Conservation (phyloP, 2,329 filamentous ascomycete genomes). For the Clarireedia homoeocarpa region DNA sequence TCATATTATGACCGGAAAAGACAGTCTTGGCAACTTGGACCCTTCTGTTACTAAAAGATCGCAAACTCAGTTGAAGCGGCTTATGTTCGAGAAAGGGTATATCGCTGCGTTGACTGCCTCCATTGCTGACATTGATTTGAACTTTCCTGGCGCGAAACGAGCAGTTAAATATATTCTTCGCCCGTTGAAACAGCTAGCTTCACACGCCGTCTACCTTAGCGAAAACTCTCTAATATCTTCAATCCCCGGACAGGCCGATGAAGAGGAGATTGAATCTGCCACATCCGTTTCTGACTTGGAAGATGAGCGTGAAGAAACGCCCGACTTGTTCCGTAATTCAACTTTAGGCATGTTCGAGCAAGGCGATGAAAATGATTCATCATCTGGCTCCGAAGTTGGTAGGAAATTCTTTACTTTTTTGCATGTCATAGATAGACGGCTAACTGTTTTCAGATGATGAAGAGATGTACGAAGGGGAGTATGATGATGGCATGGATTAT, state of each 20-base stretch:
- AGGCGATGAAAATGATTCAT: slow-evolving; percentile 71
- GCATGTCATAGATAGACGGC: not conserved
- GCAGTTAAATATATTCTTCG: slow-evolving; percentile 95
- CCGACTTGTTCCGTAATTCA: slow-evolving; percentile 93
- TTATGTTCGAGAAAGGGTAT: slow-evolving; percentile 99
- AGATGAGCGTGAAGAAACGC: slow-evolving; percentile 85
- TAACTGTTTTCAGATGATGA: slow-evolving; percentile 59
- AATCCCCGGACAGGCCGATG: slow-evolving; percentile 60
- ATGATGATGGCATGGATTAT: slow-evolving; percentile 86
- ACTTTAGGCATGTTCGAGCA: slow-evolving; percentile 91
- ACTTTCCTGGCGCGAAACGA: slow-evolving; percentile 85
- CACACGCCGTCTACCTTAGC: slow-evolving; percentile 79
- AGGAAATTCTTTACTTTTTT: slow-evolving; percentile 15
- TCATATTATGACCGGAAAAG: slow-evolving; percentile 77
- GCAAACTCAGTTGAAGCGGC: slow-evolving; percentile 76
- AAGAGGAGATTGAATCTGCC: slow-evolving; percentile 80
- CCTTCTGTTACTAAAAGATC: slow-evolving; percentile 41
- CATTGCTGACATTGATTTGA: slow-evolving; percentile 91
- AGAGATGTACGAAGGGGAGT: slow-evolving; percentile 88
- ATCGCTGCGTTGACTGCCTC: slow-evolving; percentile 82
- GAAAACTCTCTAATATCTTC: slow-evolving; percentile 58
- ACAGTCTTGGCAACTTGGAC: slow-evolving; percentile 46
- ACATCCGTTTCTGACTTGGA: slow-evolving; percentile 86
- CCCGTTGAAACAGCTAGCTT: slow-evolving; percentile 79
- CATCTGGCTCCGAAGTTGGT: slow-evolving; percentile 58